Conservation (phyloP, 805 yeast species). For the Saccharomycopsis capsularis region DNA sequence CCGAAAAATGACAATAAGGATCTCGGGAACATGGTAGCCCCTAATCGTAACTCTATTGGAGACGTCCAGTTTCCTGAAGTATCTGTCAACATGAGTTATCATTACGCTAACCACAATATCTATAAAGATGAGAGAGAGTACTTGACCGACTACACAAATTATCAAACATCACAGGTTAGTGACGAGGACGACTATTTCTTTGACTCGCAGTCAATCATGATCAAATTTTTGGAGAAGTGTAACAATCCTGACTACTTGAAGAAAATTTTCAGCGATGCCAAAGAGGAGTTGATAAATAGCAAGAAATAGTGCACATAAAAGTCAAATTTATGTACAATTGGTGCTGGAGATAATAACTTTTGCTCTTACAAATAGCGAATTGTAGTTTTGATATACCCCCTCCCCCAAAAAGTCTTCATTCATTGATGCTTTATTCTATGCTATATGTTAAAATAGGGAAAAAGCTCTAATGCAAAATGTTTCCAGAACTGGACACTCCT, state of each 20-base stretch:
- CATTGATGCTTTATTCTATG: no score
- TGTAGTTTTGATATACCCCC: no score
- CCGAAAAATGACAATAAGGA: neutral
- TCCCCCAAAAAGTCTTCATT: no score
- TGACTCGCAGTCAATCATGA: constrained; percentile 70
- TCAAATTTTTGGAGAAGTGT: constrained; percentile 59
- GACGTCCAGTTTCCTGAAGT: neutral
- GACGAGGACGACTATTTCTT: constrained; percentile 29
- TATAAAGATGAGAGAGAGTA: constrained; percentile 12
- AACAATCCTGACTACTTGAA: constrained; percentile 42
- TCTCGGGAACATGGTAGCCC: neutral
- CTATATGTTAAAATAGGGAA: no score
- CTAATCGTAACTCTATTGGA: neutral
- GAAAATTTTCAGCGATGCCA: constrained; percentile 53
- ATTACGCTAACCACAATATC: neutral
- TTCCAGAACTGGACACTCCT: no score
- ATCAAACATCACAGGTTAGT: constrained; percentile 16
- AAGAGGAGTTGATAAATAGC: no score
- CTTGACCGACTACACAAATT: constrained; percentile 6
- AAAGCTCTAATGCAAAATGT: no score
- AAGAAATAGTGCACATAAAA: no score
- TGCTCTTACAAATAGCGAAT: no score
- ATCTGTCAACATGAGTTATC: neutral
- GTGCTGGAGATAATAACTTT: no score
- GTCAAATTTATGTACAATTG: no score